These are phyloP conservation scores for Astrothelium subdiscretum DNA, from an alignment of 495 filamentous ascomycete genomes.

Conservation along the genomic window DNA sequence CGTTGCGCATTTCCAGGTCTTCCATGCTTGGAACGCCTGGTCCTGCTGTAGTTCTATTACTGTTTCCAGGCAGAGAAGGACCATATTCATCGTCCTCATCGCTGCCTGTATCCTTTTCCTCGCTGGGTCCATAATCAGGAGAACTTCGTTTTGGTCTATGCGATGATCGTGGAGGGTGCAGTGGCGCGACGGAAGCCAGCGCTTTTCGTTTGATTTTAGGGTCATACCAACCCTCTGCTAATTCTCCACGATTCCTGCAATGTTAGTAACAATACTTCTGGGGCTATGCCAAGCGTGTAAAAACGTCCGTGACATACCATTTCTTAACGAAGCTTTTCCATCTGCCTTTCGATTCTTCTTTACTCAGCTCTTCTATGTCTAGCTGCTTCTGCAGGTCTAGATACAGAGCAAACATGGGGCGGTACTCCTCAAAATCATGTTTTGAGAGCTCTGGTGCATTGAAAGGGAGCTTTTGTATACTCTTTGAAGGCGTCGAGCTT, in stretches of 20 bases:
- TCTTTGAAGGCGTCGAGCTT: background rate
- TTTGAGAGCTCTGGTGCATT: conserved; percentile 52
- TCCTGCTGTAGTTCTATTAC: conserved; percentile 36
- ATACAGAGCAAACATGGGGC: conserved; percentile 71
- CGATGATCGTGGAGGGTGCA: conserved; percentile 1
- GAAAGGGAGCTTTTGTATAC: conserved; percentile 45
- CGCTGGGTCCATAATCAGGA: conserved; percentile 20
- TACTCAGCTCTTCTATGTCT: conserved; percentile 49
- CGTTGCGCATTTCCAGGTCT: conserved; percentile 60
- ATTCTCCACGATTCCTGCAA: conserved; percentile 76
- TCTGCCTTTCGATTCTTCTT: conserved; percentile 62
- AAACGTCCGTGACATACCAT: conserved; percentile 49
- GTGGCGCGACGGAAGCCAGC: background rate
- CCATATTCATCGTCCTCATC: conserved; percentile 58
- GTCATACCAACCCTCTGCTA: conserved; percentile 92
- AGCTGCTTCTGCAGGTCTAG: conserved; percentile 80
- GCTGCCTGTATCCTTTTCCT: conserved; percentile 34
- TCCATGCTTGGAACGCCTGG: conserved; percentile 64
- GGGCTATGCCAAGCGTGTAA: background rate
- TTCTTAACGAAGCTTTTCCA: conserved; percentile 90
- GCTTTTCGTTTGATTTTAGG: conserved; percentile 33
- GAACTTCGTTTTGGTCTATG: conserved; percentile 16
- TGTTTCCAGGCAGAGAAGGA: conserved; percentile 46
- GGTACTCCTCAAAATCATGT: conserved; percentile 49
- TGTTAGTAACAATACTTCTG: conserved; percentile 24